phyloP scores from a whole-genome alignment of 2,329 filamentous ascomycete genomes.

The Colletotrichum salicis region DNA sequence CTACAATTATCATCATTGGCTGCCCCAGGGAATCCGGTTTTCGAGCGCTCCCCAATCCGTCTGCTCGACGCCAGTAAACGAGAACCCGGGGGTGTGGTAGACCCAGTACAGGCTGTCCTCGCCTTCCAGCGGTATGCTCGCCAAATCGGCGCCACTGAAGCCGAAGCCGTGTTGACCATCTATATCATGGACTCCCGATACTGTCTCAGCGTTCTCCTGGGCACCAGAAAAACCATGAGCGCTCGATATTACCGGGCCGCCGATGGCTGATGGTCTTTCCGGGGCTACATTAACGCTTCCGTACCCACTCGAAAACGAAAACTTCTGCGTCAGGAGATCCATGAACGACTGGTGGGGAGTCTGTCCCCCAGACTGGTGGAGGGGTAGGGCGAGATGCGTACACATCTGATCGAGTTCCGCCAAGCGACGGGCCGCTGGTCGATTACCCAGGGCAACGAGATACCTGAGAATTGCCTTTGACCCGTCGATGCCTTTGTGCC shows the following conservation, averaged over 20 bases:
- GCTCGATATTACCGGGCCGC: not conserved
- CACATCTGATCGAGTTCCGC: slow-evolving; percentile 33
- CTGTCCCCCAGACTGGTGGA: not conserved
- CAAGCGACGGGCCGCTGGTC: slow-evolving; percentile 18
- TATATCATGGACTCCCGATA: not conserved
- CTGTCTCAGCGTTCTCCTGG: not conserved
- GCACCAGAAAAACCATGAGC: not conserved
- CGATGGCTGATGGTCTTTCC: not conserved
- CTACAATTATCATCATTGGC: not conserved
- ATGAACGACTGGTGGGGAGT: not conserved
- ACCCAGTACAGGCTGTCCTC: slow-evolving; percentile 25
- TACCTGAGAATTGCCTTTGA: slow-evolving; percentile 17
- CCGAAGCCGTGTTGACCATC: not conserved
- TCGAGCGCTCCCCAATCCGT: slow-evolving; percentile 28
- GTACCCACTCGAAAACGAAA: not conserved
- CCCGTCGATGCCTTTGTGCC: slow-evolving; percentile 16
- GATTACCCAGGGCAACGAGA: slow-evolving; percentile 22
- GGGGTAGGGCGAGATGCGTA: slow-evolving; percentile 12
- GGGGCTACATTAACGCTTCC: not conserved
- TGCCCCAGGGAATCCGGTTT: slow-evolving; percentile 3
- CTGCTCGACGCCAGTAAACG: slow-evolving; percentile 22
- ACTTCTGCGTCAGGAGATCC: not conserved
- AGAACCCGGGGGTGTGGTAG: slow-evolving; percentile 6
- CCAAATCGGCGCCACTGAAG: slow-evolving; percentile 10
- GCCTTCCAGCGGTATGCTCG: slow-evolving; percentile 16